Base-by-base conservation (phyloP, 2,329 filamentous ascomycete species). In the Mariannaea sp. region DNA sequence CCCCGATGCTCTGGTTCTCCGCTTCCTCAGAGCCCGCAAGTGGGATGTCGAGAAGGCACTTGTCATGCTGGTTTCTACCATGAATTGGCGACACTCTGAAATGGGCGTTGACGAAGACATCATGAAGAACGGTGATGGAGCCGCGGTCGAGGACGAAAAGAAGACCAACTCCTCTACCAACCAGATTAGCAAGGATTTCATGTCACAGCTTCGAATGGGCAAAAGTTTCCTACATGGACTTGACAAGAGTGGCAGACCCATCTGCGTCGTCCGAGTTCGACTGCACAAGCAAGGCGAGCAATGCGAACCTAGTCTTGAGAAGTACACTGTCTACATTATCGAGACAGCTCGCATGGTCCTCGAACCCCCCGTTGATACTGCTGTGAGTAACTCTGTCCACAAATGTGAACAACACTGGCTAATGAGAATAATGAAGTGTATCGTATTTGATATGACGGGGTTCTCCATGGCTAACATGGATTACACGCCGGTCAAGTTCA, bases 381-480 rank as follows among this genome's bases (percentile, higher is more conserved):
- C 93, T 53, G 91, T 95, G 80, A 79, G 89, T 82, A 14, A 6
- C 3, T 8, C 7, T 5, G 35, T 6, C 5, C 17, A 4, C 26
- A n/a, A n/a, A n/a, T n/a, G n/a, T 14, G 5, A 17, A 47, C 7
- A 24, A 19, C 29, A 14, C 14, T 13, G 8, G 49, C 41, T 60
- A 56, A 70, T 70, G 66, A 55, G 10, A 32, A 45, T 55, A 17
- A 38, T 43, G 7, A 53, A 96, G 90, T 94, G 90, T 35, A 84
- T 99, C 59, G 76, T 99, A 40, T 99, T 99, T 68, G 94, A 99
- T 71, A 93, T 99, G 90, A 96, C 90, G 7, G 85, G 87, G 58
- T 97, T 97, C 71, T 89, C 89, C 14, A 80, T 97, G 76, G 88
- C 92, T 13, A 99, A 99, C 73, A 97, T 99, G 94, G 94, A 99